These are phyloP conservation scores for Phytopythium ostracodes DNA, from an alignment of 352 stramenopile species.

Conservation along the genomic window DNA sequence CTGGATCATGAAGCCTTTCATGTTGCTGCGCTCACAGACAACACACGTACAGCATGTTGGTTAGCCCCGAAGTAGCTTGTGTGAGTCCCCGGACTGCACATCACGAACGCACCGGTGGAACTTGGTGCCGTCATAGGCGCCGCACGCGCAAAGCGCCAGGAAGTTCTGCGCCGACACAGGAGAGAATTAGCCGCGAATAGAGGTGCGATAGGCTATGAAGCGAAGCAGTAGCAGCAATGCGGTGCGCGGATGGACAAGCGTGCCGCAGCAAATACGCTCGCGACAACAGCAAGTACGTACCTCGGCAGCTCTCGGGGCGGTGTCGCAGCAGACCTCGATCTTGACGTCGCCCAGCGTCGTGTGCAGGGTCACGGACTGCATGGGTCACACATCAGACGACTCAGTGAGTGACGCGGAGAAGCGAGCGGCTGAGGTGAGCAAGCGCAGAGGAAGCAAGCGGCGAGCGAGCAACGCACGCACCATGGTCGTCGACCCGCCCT, in stretches of 20 bases:
- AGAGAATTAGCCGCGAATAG: background rate
- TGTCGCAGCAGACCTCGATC: slow-evolving; percentile 96
- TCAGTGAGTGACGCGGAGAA: background rate
- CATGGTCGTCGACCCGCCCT: slow-evolving; percentile 8
- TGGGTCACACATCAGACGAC: background rate
- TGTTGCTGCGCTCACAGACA: slow-evolving; percentile 42
- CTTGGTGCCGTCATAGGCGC: slow-evolving; percentile 87
- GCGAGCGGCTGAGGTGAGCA: background rate
- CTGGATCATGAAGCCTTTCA: slow-evolving; percentile 88
- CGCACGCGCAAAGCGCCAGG: slow-evolving; percentile 91
- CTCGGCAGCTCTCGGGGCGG: slow-evolving; percentile 81
- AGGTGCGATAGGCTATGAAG: background rate
- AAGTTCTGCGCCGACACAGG: slow-evolving; percentile 88
- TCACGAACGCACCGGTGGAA: slow-evolving; percentile 76
- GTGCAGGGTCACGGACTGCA: slow-evolving; percentile 93
- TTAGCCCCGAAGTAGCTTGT: background rate
- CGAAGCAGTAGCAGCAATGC: no score
- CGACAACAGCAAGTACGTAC: no score
- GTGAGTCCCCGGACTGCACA: background rate
- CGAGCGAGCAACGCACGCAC: slow-evolving; percentile 13
- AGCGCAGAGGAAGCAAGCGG: background rate
- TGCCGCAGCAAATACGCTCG: no score
- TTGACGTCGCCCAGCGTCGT: slow-evolving; percentile 95
- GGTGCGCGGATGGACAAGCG: no score
- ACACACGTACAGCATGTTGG: background rate